Base-by-base conservation (phyloP, 1,139 yeast genomes). In the Debaryomyces nepalensis region DNA sequence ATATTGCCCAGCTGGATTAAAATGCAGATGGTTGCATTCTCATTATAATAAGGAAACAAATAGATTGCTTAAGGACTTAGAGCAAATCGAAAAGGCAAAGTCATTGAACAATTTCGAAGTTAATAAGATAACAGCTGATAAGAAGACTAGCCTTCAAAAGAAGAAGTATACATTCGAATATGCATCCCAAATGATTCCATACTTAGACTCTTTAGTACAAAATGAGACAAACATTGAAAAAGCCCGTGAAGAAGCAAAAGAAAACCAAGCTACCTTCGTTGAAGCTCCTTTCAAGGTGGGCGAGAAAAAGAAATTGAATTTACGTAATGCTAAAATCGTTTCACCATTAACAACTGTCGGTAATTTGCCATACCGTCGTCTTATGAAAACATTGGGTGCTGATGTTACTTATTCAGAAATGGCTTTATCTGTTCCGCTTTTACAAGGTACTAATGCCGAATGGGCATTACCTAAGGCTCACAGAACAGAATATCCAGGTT, bases 401-500 rank as follows among this genome's bases (percentile, higher is more conserved):
- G 98, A 93, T 57, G 79, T 91, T 11, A 93, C 99, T 0, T 93
- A 88, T 61, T 79, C 93, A 36, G 99, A 93, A 66, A 95, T 93
- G 99, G 98, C 98, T 0, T 75, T 93, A 32, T 70, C 90, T 1
- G 70, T 87, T 37, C 97, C 99, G 1, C 70, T 93, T 42, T 70
- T 93, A 32, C 96, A 88, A 60, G 99, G 97, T 14, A 79, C 85
- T 29, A 88, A 89, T 59, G 81, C 96, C 2, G 99, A 93, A 65
- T 93, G 99, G 99, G 99, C 99, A 0, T 73, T 93, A 39, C 90
- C 97, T 20, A 86, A 93, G 55, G 95, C 97, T 3, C 98, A 93
- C 59, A 61, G 69, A 18, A 68, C 81, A 5, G 99, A 93, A 62
- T 74, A 77, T 46, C 96, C 95, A 4, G 95, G 95, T 0, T 95